A percentile compares a stretch with the other conserved stretches of the same genome.
Conservation (phyloP, 768 basidiomycete genomes). For the Rickenella mellea region DNA sequence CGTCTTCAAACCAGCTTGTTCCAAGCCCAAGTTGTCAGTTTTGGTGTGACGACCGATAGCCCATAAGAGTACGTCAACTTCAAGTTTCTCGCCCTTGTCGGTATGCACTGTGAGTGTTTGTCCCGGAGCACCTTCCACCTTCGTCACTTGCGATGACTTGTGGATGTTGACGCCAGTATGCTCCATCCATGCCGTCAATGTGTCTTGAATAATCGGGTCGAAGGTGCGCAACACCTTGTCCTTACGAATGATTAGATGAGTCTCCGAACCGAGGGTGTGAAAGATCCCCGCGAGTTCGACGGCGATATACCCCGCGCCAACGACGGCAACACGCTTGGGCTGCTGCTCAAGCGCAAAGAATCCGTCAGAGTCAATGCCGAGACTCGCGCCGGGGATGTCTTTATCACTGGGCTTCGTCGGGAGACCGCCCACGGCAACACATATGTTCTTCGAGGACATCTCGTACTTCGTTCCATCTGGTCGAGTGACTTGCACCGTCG, state of each 20-base stretch:
- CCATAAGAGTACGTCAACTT: slow-evolving; percentile 87
- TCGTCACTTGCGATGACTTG: slow-evolving; percentile 62
- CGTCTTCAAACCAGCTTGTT: slow-evolving; percentile 65
- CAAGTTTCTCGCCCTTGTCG: slow-evolving; percentile 64
- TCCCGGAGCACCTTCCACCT: slow-evolving; percentile 68
- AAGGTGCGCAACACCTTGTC: slow-evolving; percentile 90
- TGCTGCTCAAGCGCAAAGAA: slow-evolving; percentile 90
- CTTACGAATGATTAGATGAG: slow-evolving; percentile 83
- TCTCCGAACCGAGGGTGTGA: slow-evolving; percentile 83
- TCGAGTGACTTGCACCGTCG: slow-evolving; percentile 62
- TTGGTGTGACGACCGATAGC: slow-evolving; percentile 85
- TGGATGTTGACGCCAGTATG: slow-evolving; percentile 89
- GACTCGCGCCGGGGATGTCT: slow-evolving; percentile 78
- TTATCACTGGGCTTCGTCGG: slow-evolving; percentile 75
- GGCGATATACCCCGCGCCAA: slow-evolving; percentile 97
- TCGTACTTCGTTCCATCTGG: slow-evolving; percentile 62
- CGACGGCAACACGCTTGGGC: slow-evolving; percentile 87
- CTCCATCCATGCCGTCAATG: slow-evolving; percentile 85
- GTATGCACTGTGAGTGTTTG: slow-evolving; percentile 68
- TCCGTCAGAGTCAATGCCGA: slow-evolving; percentile 90
- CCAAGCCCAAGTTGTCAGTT: slow-evolving; percentile 71
- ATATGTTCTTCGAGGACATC: slow-evolving; percentile 68
- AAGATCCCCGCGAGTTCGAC: slow-evolving; percentile 95
- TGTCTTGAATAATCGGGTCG: slow-evolving; percentile 78
- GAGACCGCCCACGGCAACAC: slow-evolving; percentile 78